Conservation (phyloP, 139 green algal genomes). For the Tetraselmis striata region DNA sequence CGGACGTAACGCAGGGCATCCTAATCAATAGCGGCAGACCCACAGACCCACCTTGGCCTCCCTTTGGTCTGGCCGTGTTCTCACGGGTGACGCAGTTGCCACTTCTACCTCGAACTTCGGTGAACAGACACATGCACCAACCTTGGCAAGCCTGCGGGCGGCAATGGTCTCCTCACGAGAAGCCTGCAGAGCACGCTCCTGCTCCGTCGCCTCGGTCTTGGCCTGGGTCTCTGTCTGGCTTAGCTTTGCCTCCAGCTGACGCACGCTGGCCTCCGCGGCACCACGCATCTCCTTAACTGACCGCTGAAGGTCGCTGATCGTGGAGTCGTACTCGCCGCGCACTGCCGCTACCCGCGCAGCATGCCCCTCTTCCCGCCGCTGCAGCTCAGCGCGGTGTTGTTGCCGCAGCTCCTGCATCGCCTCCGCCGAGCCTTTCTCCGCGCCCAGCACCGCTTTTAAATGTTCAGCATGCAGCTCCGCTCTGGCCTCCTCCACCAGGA, state of each 20-base stretch:
- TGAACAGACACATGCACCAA: too few species aligned
- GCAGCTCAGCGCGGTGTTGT: background rate
- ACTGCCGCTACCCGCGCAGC: background rate
- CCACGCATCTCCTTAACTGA: background rate
- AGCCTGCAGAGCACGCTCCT: background rate
- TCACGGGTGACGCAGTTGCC: too few species aligned
- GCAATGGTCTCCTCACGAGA: background rate
- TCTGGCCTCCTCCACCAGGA: background rate
- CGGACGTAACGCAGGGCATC: too few species aligned
- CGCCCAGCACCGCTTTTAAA: background rate
- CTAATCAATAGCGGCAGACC: too few species aligned
- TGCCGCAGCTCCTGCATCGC: background rate
- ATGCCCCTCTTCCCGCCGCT: background rate
- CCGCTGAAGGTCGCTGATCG: background rate
- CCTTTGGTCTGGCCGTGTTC: too few species aligned
- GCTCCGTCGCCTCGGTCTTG: background rate
- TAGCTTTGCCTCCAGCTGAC: background rate
- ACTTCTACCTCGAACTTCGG: too few species aligned
- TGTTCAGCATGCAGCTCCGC: background rate
- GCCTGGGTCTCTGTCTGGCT: background rate
- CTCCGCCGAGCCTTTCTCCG: background rate
- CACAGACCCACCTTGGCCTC: too few species aligned
- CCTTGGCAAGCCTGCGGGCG: background rate
- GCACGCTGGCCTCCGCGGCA: background rate
- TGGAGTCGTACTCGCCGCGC: background rate